These are phyloP conservation scores for Talaromyces sp. DNA, from an alignment of 2,329 filamentous ascomycete genomes.

Conservation along the genomic window DNA sequence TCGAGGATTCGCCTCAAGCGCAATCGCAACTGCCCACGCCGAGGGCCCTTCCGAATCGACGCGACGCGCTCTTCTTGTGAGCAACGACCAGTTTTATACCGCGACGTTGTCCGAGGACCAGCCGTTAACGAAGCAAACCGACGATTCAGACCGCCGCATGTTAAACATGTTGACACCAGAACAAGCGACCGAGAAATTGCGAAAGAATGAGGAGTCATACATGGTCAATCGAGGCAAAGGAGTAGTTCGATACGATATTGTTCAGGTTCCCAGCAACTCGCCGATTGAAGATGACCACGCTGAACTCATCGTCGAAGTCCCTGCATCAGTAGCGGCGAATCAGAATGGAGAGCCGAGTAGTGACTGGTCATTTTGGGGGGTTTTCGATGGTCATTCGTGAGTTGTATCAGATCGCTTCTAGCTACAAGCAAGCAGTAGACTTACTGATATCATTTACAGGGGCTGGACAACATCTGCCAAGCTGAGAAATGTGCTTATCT, in stretches of 20 bases:
- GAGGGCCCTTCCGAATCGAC: constrained; percentile 57
- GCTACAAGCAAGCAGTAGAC: background rate
- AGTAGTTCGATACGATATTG: constrained; percentile 91
- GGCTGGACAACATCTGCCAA: constrained; percentile 99
- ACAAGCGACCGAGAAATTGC: constrained; percentile 85
- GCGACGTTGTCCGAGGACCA: constrained; percentile 82
- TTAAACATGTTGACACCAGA: constrained; percentile 96
- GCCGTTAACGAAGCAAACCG: constrained; percentile 84
- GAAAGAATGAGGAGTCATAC: constrained; percentile 89
- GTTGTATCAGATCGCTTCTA: constrained; percentile 34
- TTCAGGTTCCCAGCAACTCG: constrained; percentile 93
- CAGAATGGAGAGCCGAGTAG: constrained; percentile 61
- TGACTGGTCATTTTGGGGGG: constrained; percentile 99
- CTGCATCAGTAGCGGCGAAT: constrained; percentile 60
- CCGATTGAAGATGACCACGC: constrained; percentile 98
- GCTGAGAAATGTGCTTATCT: constrained; percentile 87
- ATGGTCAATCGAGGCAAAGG: constrained; percentile 85
- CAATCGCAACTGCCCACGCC: constrained; percentile 31
- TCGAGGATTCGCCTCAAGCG: constrained; percentile 27
- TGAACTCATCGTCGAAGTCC: constrained; percentile 95
- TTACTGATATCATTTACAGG: constrained; percentile 49
- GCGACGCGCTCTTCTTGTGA: constrained; percentile 76
- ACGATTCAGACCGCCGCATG: constrained; percentile 80
- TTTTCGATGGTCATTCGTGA: constrained; percentile 95
- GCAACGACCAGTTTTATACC: constrained; percentile 87